These are phyloP conservation scores for Yamadazyma kanchanaburiensis DNA, from an alignment of 1,139 yeast species.

Conservation along the genomic window DNA sequence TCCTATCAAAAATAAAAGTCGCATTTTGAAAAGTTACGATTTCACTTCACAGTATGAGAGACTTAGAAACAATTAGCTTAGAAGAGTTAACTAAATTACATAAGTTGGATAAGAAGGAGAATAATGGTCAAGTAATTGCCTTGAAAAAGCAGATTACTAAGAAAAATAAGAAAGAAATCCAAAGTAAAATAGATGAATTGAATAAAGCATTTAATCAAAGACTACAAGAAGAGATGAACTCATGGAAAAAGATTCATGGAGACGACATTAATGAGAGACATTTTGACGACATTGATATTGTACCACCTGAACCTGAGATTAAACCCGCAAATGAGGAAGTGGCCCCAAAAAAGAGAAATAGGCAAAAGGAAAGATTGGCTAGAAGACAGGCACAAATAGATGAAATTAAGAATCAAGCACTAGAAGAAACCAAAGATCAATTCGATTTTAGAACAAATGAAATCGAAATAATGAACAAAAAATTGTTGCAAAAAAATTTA, in stretches of 20 bases:
- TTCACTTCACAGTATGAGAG: too few relatives aligned
- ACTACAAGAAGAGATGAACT: slow-evolving; percentile 50
- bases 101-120: slow-evolving; percentile 63
- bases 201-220: slow-evolving; percentile 51
- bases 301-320: neutral
- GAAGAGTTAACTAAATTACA: slow-evolving; percentile 65
- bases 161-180: slow-evolving; percentile 62
- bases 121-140: slow-evolving; percentile 64
- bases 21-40: too few relatives aligned
- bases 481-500: slow-evolving; percentile 49
- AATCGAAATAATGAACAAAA: slow-evolving; percentile 54
- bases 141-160: slow-evolving; percentile 83
- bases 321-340: neutral
- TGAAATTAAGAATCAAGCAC: slow-evolving; percentile 63
- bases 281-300: slow-evolving; percentile 3
- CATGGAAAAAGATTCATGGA: slow-evolving; percentile 7
- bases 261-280: slow-evolving; percentile 5
- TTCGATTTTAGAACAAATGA: slow-evolving; percentile 74
- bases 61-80: slow-evolving; percentile 2
- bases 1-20: slow-evolving; percentile 5
- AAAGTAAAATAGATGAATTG: slow-evolving; percentile 54
- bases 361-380: slow-evolving; percentile 82
- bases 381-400: slow-evolving; percentile 70
- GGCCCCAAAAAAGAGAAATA: slow-evolving; percentile 54
- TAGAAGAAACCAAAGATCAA: slow-evolving; percentile 55